Evolutionary conservation across 1,284 basidiomycete species (phyloP).

Genomic region (Erythrobasidium hasegawianum): DNA sequence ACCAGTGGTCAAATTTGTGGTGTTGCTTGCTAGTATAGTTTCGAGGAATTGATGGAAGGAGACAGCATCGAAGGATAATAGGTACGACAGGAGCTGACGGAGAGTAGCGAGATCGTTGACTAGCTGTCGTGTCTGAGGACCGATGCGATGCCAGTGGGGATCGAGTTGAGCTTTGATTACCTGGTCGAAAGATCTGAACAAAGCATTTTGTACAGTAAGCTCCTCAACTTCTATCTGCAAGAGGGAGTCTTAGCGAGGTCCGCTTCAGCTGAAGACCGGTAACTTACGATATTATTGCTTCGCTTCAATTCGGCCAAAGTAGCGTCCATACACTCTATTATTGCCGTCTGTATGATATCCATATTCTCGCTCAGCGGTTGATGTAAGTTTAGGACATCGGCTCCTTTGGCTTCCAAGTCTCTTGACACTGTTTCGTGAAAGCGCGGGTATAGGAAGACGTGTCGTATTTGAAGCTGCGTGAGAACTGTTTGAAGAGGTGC

Average conservation of each 20-base stretch:
- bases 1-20: slow-evolving; percentile 43
- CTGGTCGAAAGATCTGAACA: slow-evolving; percentile 89
- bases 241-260: neutral
- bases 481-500: slow-evolving; percentile 87
- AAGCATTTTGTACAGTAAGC: slow-evolving; percentile 84
- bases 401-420: slow-evolving; percentile 71
- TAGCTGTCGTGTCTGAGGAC: slow-evolving; percentile 83
- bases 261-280: too few species aligned
- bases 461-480: slow-evolving; percentile 82
- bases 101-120: slow-evolving; percentile 83
- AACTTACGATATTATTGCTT: slow-evolving; percentile 59
- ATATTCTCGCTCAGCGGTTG: slow-evolving; percentile 81
- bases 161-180: slow-evolving; percentile 85
- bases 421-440: slow-evolving; percentile 84
- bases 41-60: slow-evolving; percentile 90
- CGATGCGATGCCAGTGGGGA: slow-evolving; percentile 94
- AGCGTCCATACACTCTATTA: slow-evolving; percentile 89
- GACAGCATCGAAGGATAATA: slow-evolving; percentile 85
- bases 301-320: slow-evolving; percentile 88
- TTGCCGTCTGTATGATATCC: slow-evolving; percentile 84
- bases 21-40: slow-evolving; percentile 75
- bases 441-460: slow-evolving; percentile 88
- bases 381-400: slow-evolving; percentile 88
- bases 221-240: slow-evolving; percentile 87
- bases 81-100: slow-evolving; percentile 78